These are phyloP conservation scores for Moricandia arvensis DNA, from an alignment of 345 rosid genomes.

Conservation along the genomic window DNA sequence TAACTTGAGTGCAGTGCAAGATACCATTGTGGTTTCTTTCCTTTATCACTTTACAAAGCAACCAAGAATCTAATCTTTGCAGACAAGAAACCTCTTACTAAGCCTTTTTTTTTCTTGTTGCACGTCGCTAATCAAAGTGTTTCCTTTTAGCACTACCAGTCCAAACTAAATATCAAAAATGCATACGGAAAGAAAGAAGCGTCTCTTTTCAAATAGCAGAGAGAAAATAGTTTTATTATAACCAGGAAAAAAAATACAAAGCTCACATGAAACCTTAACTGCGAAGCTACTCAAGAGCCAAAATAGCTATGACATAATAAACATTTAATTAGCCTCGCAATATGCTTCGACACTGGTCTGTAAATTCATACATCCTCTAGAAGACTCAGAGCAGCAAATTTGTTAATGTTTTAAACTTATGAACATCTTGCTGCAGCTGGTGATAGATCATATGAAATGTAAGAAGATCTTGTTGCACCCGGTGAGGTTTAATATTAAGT, in stretches of 20 bases:
- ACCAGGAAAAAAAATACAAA: not conserved
- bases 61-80: not conserved
- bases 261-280: not conserved
- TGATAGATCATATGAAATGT: not conserved
- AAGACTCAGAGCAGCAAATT: not conserved
- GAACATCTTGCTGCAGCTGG: not conserved
- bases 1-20: not conserved
- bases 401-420: not conserved
- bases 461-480: not conserved
- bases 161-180: not conserved
- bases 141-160: not conserved
- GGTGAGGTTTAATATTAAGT: not conserved
- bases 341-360: not conserved
- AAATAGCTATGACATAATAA: not conserved
- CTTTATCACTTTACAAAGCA: not conserved
- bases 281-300: not conserved
- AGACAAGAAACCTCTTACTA: not conserved
- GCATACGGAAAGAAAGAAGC: not conserved
- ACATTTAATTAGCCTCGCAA: not conserved
- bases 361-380: not conserved
- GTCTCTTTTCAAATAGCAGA: not conserved
- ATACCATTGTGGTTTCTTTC: not conserved
- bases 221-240: not conserved
- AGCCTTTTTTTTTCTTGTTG: not conserved
- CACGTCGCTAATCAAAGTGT: not conserved